Conservation (phyloP, 352 stramenopile genomes). For the Phytophthora sojae region DNA sequence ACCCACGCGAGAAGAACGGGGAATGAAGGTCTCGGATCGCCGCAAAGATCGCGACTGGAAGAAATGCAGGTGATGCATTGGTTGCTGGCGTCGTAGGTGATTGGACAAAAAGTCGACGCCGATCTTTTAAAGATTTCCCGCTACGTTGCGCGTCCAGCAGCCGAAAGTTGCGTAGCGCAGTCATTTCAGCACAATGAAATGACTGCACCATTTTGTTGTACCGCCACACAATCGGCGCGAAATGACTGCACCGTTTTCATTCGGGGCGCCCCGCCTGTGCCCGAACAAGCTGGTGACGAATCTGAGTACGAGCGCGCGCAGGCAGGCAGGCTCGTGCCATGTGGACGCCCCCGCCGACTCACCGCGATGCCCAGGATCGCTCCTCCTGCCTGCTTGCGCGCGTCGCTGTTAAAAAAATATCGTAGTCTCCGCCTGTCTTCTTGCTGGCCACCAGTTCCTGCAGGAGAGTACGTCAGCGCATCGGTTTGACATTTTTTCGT, state of each 20-base stretch:
- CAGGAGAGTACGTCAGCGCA: slow-evolving; percentile 7
- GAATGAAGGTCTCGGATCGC: slow-evolving; percentile 12
- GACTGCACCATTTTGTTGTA: too few species aligned
- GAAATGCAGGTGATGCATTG: background rate
- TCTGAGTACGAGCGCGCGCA: slow-evolving; percentile 15
- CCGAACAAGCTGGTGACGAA: slow-evolving; percentile 6
- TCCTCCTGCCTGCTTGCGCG: background rate
- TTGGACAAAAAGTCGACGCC: background rate
- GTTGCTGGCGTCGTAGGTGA: background rate
- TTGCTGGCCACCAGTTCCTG: slow-evolving; percentile 10
- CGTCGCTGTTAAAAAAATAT: slow-evolving; percentile 12
- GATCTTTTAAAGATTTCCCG: slow-evolving; percentile 1
- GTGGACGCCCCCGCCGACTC: background rate
- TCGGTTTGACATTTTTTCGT: slow-evolving; percentile 5
- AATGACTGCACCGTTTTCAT: background rate
- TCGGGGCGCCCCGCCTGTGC: background rate
- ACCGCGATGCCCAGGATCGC: slow-evolving; percentile 1
- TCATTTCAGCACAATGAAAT: background rate
- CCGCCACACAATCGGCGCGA: too few species aligned
- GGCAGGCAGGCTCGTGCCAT: background rate
- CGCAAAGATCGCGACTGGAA: slow-evolving; percentile 24
- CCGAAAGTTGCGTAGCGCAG: background rate
- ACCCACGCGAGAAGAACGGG: slow-evolving; percentile 31
- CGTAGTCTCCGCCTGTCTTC: slow-evolving; percentile 10
- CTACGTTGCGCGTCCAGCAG: background rate